Conservation (phyloP, 1,284 basidiomycete species). For the Melampsora americana region DNA sequence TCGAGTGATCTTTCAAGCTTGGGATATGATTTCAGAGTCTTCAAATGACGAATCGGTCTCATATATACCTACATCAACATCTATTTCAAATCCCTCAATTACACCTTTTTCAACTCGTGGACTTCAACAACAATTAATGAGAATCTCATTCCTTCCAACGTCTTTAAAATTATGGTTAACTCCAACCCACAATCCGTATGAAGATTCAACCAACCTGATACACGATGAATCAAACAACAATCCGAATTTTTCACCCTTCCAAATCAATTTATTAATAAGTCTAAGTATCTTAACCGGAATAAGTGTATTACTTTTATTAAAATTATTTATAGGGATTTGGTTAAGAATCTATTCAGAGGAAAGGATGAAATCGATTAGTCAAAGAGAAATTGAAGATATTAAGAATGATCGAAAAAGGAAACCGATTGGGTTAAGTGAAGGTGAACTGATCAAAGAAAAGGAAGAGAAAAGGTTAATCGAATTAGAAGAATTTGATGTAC, state of each 20-base stretch:
- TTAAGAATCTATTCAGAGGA: constrained; percentile 25
- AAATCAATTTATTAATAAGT: constrained; percentile 19
- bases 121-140: not conserved
- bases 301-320: constrained; percentile 20
- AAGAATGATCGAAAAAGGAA: constrained; percentile 12
- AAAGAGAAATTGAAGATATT: constrained; percentile 19
- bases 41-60: constrained; percentile 53
- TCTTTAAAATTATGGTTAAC: not conserved
- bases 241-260: constrained; percentile 28
- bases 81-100: not conserved
- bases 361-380: constrained; percentile 2
- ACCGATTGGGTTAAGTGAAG: constrained; percentile 20
- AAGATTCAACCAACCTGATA: not conserved
- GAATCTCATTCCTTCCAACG: not conserved
- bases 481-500: constrained; percentile 25
- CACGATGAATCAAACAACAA: not conserved
- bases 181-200: too few species aligned
- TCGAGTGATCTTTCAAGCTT: constrained; percentile 77
- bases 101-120: not conserved
- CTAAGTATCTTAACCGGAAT: constrained; percentile 10
- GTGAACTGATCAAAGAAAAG: constrained; percentile 24
- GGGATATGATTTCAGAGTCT: constrained; percentile 61
- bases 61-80: not conserved
- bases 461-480: constrained; percentile 27
- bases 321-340: constrained; percentile 32